Evolutionary conservation across 2,329 filamentous ascomycete species (phyloP), one percentile per base, ranked within the genome.

Genomic region (Gnomoniopsis smithogilvyi): DNA sequence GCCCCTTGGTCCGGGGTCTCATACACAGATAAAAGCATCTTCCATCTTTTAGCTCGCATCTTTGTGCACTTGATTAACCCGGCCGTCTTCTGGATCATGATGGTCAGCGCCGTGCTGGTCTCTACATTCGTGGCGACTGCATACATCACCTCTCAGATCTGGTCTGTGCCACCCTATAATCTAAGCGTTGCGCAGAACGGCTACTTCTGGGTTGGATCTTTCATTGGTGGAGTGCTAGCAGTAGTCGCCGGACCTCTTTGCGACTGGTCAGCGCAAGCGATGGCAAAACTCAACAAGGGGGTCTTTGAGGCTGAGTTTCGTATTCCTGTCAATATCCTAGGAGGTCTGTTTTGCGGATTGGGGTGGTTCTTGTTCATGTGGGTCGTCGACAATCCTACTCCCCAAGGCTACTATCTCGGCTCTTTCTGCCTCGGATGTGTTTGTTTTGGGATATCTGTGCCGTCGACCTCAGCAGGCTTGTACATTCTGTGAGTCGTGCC

Each of bases 201-300:
- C 1, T 73, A 77, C 52, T 74, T 77, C 56, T 74, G 73, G 55
- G 69, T 77, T 19, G 74, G 75, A 0, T 71, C 74, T 2, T 72
- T 77, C 64, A 62, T 76, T 46, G 73, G 75, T 2, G 69, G 66
- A n/a, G 66, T 76, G 6, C 66, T 77, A n/a, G 74, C 74, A 10
- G 66, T 72, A 33, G 54, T 74, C 2, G 51, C 52, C 7, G 64
- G 64, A 0, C 62, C 63, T 7, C 26, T 66, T 6, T 66, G 64
- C 52, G 64, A 66, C 58, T 66, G 64, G 63, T 61, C 64, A 6
- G 63, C 64, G 4, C 54, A 62, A 2, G 14, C 19, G 17, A 41
- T 66, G 34, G 54, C 63, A 1, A 53, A 47, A 3, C 36, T 59
- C 1, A 61, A 66, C 55, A 7, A 15, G 8, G 64, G 64, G 15